Evolutionary conservation across 306 rosid species (phyloP).

Genomic region (Chamaecrista fasciculata): DNA sequence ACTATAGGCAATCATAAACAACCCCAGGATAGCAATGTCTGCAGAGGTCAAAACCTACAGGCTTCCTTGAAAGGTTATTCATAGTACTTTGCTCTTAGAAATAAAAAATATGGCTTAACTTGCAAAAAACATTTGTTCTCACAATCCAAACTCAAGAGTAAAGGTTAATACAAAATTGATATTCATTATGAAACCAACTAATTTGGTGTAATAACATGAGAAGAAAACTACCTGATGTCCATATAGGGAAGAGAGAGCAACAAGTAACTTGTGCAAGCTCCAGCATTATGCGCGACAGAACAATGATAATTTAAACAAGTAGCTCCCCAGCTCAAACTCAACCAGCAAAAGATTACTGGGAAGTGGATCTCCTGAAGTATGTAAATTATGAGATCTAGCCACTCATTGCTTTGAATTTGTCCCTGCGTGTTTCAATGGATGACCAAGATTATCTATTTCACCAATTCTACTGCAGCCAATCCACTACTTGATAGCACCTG

Average conservation of each 20-base stretch:
- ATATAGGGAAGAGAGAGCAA: conserved; percentile 48
- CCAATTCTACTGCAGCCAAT: too few relatives aligned
- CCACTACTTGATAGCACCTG: too few relatives aligned
- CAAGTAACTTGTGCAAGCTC: conserved; percentile 67
- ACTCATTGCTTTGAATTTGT: too few relatives aligned
- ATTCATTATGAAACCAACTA: not conserved
- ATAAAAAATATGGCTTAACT: conserved; percentile 14
- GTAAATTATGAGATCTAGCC: too few relatives aligned
- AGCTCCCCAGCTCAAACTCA: not conserved
- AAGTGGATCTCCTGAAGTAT: too few relatives aligned
- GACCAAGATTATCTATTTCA: too few relatives aligned
- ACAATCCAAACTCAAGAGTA: conserved; percentile 9
- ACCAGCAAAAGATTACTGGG: conserved; percentile 23
- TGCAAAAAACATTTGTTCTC: not conserved
- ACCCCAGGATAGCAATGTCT: not conserved
- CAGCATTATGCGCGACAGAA: conserved; percentile 31
- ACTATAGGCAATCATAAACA: not conserved
- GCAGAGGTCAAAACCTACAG: not conserved
- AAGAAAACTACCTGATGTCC: conserved; percentile 62
- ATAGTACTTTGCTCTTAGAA: conserved; percentile 11
- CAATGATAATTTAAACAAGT: not conserved
- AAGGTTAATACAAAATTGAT: not conserved
- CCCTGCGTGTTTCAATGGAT: too few relatives aligned
- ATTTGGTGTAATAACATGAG: not conserved
- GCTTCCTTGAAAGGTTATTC: conserved; percentile 10